phyloP scores from a whole-genome alignment of 2,329 filamentous ascomycete species.

The Mycosphaerella sp. region DNA sequence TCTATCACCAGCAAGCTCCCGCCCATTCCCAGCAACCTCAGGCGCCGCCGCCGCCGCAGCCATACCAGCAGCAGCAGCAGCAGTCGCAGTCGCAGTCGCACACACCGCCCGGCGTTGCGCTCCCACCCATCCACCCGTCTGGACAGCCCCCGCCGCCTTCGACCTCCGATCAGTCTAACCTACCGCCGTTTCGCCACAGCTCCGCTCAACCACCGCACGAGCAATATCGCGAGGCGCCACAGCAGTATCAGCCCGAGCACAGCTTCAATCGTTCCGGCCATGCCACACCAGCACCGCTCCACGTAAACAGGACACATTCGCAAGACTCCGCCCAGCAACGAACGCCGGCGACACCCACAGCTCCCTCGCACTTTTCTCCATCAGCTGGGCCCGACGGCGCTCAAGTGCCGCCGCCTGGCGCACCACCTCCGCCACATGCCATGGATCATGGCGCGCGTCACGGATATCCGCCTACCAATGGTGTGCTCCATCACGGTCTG shows the following conservation, averaged over 20 bases:
- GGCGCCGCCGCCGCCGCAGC: slow-evolving; percentile 17
- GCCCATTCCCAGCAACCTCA: slow-evolving; percentile 16
- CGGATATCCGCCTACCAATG: slow-evolving; percentile 29
- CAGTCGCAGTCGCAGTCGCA: neutral
- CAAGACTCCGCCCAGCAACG: slow-evolving; percentile 32
- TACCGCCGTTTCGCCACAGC: slow-evolving; percentile 27
- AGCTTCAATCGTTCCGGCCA: slow-evolving; percentile 32
- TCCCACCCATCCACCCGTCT: slow-evolving; percentile 27
- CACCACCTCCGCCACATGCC: slow-evolving; percentile 21
- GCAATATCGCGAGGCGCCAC: slow-evolving; percentile 22
- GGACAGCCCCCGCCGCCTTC: slow-evolving; percentile 23
- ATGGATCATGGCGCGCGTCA: slow-evolving; percentile 32
- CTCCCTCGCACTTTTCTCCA: slow-evolving; percentile 16
- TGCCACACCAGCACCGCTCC: slow-evolving; percentile 29
- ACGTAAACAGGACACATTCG: slow-evolving; percentile 32
- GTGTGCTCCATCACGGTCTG: slow-evolving; percentile 23
- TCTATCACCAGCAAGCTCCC: neutral
- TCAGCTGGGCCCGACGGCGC: slow-evolving; percentile 23
- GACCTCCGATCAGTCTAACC: slow-evolving; percentile 23
- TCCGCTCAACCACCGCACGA: slow-evolving; percentile 25
- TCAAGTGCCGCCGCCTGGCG: slow-evolving; percentile 19
- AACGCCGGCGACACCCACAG: slow-evolving; percentile 34
- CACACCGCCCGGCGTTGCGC: slow-evolving; percentile 12
- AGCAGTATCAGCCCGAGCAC: slow-evolving; percentile 28
- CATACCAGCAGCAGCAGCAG: slow-evolving; percentile 9